phyloP scores from a whole-genome alignment of 306 rosid species.

The Prosopis cineraria region DNA sequence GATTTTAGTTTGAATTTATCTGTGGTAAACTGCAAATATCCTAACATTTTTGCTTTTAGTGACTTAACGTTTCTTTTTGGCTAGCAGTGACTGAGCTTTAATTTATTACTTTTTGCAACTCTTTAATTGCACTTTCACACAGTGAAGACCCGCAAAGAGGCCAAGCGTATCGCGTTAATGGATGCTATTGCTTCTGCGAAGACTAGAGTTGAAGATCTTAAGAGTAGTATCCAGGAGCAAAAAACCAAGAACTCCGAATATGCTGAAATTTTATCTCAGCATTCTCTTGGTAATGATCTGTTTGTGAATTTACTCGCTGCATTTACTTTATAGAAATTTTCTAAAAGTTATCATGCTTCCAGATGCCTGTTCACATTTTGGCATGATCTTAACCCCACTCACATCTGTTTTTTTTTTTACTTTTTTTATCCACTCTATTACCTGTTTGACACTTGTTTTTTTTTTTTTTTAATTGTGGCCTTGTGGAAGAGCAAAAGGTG shows the following conservation, averaged over 20 bases:
- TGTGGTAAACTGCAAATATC: neutral
- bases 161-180: slow-evolving; percentile 62
- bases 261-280: slow-evolving; percentile 49
- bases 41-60: neutral
- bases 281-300: slow-evolving; percentile 51
- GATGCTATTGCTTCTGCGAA: slow-evolving; percentile 66
- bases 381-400: neutral
- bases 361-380: neutral
- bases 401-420: neutral
- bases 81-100: neutral
- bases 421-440: neutral
- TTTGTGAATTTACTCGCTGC: neutral
- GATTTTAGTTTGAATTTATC: slow-evolving; percentile 11
- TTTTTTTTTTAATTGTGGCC: neutral
- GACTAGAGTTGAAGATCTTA: slow-evolving; percentile 56
- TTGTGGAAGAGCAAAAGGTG: neutral
- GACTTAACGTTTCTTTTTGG: neutral
- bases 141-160: slow-evolving; percentile 86
- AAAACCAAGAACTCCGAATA: slow-evolving; percentile 55
- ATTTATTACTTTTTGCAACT: neutral
- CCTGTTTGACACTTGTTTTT: neutral
- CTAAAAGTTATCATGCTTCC: neutral
- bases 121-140: slow-evolving; percentile 24
- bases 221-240: slow-evolving; percentile 45
- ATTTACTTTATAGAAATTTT: neutral